Base-by-base conservation (phyloP, 2,329 filamentous ascomycete species). In the Hymenotorrendiella dingleyae region DNA sequence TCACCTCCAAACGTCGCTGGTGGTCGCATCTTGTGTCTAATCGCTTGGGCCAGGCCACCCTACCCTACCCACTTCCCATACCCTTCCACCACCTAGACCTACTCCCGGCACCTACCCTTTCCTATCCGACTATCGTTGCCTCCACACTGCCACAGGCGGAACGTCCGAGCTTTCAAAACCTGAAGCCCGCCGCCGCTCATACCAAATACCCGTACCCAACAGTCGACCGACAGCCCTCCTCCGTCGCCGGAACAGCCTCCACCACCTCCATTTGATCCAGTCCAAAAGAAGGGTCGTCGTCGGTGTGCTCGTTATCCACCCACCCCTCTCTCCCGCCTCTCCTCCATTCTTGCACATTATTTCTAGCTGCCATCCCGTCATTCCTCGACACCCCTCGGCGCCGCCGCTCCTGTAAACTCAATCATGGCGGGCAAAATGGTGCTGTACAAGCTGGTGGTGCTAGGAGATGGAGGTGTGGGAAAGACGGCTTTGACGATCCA, bases 401-500 rank as follows among this genome's bases (percentile, higher is more conserved):
- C 45, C 32, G 41, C 32, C n/a, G n/a, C n/a, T n/a, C n/a, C n/a
- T n/a, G 41, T 33, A 30, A 45, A 35, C 37, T 30, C 38, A 32
- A 42, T 20, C 32, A 93, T 93, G 87, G 82, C 86, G 70, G 86
- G 86, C 62, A 90, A 91, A 74, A 94, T 94, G 88, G 90, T 89
- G 63, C 71, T 94, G 65, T 94, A 95, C 74, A 94, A 94, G 71
- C 70, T 95, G 76, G 89, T 95, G 78, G 89, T 95, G 69, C 73
- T 95, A 53, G 90, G 89, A 58, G 89, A 95, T 65, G 89, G 89
- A 70, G 89, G 89, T 68, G 89, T 95, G 49, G 89, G 89, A 57
- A 95, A 95, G 70, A 95, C 89, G 39, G 89, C 89, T 60, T 73
- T 95, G 63, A 95, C 89, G 45, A 95, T 95, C 63, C 89, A 98